phyloP scores from a whole-genome alignment of 1,284 basidiomycete genomes.

The Rhizoctonia solani region DNA sequence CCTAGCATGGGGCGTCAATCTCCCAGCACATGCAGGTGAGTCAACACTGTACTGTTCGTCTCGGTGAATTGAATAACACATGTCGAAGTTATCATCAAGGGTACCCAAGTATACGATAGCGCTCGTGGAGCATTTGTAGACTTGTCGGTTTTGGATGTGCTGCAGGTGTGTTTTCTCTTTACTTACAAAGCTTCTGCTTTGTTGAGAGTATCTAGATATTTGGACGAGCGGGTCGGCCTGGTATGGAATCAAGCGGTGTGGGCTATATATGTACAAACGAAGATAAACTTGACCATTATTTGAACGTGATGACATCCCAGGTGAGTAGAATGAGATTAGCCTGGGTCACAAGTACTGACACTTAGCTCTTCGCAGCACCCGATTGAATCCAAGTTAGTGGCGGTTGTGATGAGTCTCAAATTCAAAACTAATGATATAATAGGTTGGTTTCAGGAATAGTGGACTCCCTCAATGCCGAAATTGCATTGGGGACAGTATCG shows the following conservation, averaged over 20 bases:
- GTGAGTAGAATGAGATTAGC: slow-evolving; percentile 47
- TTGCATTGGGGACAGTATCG: slow-evolving; percentile 91
- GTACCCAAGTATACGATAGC: slow-evolving; percentile 95
- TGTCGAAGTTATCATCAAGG: slow-evolving; percentile 91
- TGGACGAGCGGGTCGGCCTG: slow-evolving; percentile 95
- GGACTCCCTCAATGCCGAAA: slow-evolving; percentile 88
- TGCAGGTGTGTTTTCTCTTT: slow-evolving; percentile 62
- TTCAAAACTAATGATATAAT: neutral
- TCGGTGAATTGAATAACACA: neutral
- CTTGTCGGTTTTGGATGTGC: slow-evolving; percentile 91
- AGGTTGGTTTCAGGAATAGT: slow-evolving; percentile 25
- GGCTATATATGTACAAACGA: slow-evolving; percentile 95
- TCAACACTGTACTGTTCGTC: neutral
- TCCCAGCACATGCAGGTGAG: slow-evolving; percentile 94
- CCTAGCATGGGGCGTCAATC: slow-evolving; percentile 98
- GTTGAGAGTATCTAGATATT: slow-evolving; percentile 64
- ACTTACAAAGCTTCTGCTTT: neutral
- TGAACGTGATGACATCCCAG: slow-evolving; percentile 87
- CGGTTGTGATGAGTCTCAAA: neutral
- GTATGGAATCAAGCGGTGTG: slow-evolving; percentile 92
- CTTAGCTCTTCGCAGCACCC: slow-evolving; percentile 63
- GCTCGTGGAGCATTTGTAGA: slow-evolving; percentile 89
- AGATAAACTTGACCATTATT: slow-evolving; percentile 93
- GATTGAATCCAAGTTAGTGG: slow-evolving; percentile 89
- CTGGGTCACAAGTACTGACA: slow-evolving; percentile 8